Conservation (phyloP, 2,329 filamentous ascomycete species). For the Lasiodiplodia gonubiensis region DNA sequence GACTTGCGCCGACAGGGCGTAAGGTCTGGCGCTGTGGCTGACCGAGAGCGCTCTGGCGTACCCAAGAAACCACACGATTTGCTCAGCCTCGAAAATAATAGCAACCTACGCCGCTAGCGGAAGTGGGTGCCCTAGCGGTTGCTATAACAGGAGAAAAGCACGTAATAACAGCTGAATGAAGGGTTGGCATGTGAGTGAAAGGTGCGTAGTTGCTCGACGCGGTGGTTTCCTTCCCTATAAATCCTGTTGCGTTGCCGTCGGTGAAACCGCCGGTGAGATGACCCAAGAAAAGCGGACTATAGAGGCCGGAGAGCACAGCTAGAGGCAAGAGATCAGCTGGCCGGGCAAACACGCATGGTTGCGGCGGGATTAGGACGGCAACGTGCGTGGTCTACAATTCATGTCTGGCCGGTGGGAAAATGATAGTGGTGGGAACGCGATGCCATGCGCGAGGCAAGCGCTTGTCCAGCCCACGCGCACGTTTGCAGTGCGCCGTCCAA, state of each 20-base stretch:
- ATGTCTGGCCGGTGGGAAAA: conserved; percentile 13
- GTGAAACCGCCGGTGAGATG: conserved; percentile 19
- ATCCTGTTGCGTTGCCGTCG: neutral
- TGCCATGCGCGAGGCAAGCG: neutral
- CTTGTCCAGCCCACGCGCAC: conserved; percentile 11
- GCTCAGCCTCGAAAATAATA: neutral
- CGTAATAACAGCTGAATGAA: neutral
- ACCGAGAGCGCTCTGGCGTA: conserved; percentile 26
- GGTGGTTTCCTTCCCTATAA: neutral
- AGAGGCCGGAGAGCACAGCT: neutral
- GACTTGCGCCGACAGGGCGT: neutral
- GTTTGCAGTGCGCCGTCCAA: too few species aligned
- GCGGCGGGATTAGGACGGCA: neutral
- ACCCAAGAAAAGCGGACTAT: neutral
- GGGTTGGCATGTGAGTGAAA: neutral
- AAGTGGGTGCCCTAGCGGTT: neutral
- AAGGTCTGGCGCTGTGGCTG: conserved; percentile 5
- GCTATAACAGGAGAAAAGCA: neutral
- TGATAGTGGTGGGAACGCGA: neutral
- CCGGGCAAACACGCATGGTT: neutral
- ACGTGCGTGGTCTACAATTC: conserved; percentile 12
- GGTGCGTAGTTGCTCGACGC: neutral
- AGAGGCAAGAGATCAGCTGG: conserved; percentile 20
- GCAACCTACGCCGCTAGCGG: neutral
- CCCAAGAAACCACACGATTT: neutral